These are phyloP conservation scores for Entophlyctis luteolus DNA, from an alignment of 192 early-diverging fungal genomes.

Conservation along the genomic window DNA sequence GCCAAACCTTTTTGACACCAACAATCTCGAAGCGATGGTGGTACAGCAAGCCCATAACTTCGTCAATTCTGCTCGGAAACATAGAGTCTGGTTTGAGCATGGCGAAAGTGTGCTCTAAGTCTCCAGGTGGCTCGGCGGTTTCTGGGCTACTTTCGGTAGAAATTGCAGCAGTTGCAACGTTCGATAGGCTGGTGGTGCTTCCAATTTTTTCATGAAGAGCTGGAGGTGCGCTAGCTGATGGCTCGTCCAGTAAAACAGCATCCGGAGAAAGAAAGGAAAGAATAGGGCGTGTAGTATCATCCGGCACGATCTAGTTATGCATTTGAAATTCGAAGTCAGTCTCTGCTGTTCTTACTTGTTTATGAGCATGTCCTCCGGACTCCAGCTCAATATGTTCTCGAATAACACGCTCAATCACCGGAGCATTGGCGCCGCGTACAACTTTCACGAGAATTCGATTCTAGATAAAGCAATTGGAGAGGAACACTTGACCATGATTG, in stretches of 20 bases:
- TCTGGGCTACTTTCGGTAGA: neutral
- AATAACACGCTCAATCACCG: conserved; percentile 50
- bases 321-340: no score
- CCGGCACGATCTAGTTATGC: conserved; percentile 3
- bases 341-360: no score
- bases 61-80: conserved; percentile 40
- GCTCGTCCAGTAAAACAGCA: neutral
- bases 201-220: neutral
- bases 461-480: conserved; percentile 26
- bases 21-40: conserved; percentile 49
- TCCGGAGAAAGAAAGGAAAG: conserved; percentile 2
- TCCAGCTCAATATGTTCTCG: conserved; percentile 54
- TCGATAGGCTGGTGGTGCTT: neutral
- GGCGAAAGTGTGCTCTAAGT: conserved; percentile 48
- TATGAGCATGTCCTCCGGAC: conserved; percentile 16
- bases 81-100: conserved; percentile 65
- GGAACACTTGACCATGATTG: conserved; percentile 5
- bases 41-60: conserved; percentile 43
- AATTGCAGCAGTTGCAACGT: neutral
- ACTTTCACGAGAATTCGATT: conserved; percentile 51
- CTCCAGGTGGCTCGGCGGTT: no score
- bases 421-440: conserved; percentile 57
- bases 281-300: conserved; percentile 6
- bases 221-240: neutral
- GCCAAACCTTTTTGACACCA: conserved; percentile 49